Evolutionary conservation across 1,284 basidiomycete genomes (phyloP), one percentile per base, ranked within the genome.

Genomic region (Apiotrichum gracile): DNA sequence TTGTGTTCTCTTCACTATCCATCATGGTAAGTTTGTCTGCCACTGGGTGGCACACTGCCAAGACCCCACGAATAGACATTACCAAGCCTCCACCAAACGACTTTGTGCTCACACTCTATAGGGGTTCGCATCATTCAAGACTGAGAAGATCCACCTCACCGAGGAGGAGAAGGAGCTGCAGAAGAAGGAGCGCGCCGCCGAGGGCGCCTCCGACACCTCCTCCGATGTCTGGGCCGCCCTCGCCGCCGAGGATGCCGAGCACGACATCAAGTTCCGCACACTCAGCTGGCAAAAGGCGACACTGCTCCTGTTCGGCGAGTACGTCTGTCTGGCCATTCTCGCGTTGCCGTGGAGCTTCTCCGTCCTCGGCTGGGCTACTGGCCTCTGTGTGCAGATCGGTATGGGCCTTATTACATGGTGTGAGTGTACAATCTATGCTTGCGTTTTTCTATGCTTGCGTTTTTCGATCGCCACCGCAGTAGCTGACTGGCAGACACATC

Each of bases 371-470:
- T 70, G 72, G 70, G 65, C 64, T 10, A 57, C 55, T 40, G 72
- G 69, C 7, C 80, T 81, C 3, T 82, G 78, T 66, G 79, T 81
- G n/a, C 78, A 82, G 21, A 78, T 83, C 31, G 81, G 80, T 1
- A 67, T 83, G 55, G 80, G 81, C 5, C 77, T 80, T 2, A 34
- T 68, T 13, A 64, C 64, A 1, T 72, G 67, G 66, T 71, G 68
- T 68, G 42, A 64, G 67, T 67, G 17, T 14, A 21, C 17, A n/a
- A 17, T 17, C n/a, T n/a, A n/a, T n/a, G n/a, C n/a, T n/a, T n/a
- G n/a, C n/a, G n/a, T n/a, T n/a, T n/a, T n/a, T n/a, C n/a, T n/a
- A n/a, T n/a, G n/a, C n/a, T n/a, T n/a, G n/a, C n/a, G n/a, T n/a
- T n/a, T 31, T 31, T 10, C 12, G 31, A 25, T 13, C 3, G 16